Evolutionary conservation across 169 alveolate species (phyloP), one percentile per base, ranked within the genome.

Genomic region (Condylostoma magnum): DNA sequence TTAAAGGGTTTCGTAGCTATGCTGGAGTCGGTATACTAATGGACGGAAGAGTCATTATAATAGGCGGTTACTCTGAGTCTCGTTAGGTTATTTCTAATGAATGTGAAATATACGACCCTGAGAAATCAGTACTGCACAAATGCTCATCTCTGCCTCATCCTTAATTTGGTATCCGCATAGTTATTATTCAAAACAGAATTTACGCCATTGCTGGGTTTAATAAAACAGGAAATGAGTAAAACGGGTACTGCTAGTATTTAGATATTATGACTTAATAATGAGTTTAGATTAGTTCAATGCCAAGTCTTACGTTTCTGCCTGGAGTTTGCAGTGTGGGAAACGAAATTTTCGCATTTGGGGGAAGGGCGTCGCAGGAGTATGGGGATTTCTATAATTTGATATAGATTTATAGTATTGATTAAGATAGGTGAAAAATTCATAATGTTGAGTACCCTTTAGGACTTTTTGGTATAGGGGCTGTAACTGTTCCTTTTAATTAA

Each of bases 131-230:
- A n/a, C n/a, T n/a, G n/a, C n/a, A n/a, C n/a, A n/a, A n/a, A n/a
- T n/a, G n/a, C n/a, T n/a, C n/a, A n/a, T n/a, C 36, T 36, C 33
- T 60, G 58, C 58, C 58, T 10, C 22, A 41, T 1, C 8, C 6
- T 1, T 55, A 60, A 27, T 60, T 38, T 41, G 71, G 56, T 3
- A 22, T 60, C 33, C 36, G 2, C 6, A 15, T 60, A 15, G 31
- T 60, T 8, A 31, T 10, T 10, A 3, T 60, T 10, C n/a, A n/a
- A 15, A 36, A 38, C 18, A 55, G n/a, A 0, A 27, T 60, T 10
- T 60, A 60, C 43, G 71, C 71, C 12, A 34, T 60, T n/a, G 71
- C 71, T 37, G 71, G 71, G 2, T 18, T 55, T 22, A 12, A 30
- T 1, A 15, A 18, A 1, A 8, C 41, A 27, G n/a, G 15, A 12